Evolutionary conservation across 2,329 filamentous ascomycete genomes (phyloP).

Genomic region (Mycogone perniciosa): DNA sequence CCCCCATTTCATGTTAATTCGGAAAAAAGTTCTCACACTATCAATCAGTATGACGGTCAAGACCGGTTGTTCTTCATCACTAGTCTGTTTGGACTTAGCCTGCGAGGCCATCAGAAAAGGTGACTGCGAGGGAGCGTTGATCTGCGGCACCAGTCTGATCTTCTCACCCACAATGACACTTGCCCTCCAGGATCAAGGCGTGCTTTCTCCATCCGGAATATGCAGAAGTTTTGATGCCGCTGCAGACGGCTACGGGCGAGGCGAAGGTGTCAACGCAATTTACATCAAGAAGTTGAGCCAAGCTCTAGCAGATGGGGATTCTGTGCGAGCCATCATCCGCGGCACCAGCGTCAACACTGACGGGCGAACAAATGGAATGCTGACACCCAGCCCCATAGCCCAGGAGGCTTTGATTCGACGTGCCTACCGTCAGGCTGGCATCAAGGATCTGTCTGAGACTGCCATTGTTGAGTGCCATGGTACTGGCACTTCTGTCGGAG

Average conservation of each 20-base stretch:
- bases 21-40: background rate
- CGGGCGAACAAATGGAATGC: conserved; percentile 35
- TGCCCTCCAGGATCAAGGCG: conserved; percentile 6
- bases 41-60: conserved; percentile 23
- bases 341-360: conserved; percentile 30
- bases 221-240: conserved; percentile 25
- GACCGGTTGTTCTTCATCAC: conserved; percentile 26
- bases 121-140: conserved; percentile 20
- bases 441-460: conserved; percentile 12
- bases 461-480: conserved; percentile 16
- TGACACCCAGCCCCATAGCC: conserved; percentile 27
- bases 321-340: conserved; percentile 27
- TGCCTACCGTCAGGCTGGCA: conserved; percentile 22
- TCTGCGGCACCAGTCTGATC: conserved; percentile 19
- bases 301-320: conserved; percentile 35
- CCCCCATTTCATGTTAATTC: no score
- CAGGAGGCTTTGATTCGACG: conserved; percentile 26
- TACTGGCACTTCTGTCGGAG: conserved; percentile 35
- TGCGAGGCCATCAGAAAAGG: conserved; percentile 19
- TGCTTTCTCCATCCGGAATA: conserved; percentile 19
- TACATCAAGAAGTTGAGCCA: conserved; percentile 36
- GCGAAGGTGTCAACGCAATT: conserved; percentile 30
- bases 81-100: conserved; percentile 24
- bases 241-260: conserved; percentile 37
- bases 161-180: conserved; percentile 15